Conservation (phyloP, 257 asterid species). For the Capsicum pubescens region DNA sequence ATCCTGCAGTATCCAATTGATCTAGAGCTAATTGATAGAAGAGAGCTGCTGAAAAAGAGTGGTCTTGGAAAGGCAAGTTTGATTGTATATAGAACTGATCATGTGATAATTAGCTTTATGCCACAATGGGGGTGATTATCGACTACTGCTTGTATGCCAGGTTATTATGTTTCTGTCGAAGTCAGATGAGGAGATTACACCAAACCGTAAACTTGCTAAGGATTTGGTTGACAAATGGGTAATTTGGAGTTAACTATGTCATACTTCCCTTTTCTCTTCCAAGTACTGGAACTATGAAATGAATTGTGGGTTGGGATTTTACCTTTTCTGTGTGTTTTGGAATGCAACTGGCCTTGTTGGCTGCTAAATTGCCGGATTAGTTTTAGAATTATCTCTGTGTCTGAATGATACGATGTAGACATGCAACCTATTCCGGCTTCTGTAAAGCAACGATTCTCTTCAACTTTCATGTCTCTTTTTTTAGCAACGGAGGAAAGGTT, state of each 20-base stretch:
- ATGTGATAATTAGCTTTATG: not conserved
- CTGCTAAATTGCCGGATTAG: not conserved
- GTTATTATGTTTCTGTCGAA: conserved; percentile 93
- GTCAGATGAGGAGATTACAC: conserved; percentile 90
- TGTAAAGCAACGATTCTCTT: too few species aligned
- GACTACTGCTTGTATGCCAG: conserved; percentile 48
- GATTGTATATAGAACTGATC: not conserved
- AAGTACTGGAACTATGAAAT: too few species aligned
- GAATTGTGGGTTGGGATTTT: not conserved
- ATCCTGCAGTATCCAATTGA: conserved; percentile 84
- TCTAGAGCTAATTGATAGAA: conserved; percentile 75
- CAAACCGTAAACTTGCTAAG: conserved; percentile 85
- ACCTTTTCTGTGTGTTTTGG: too few species aligned
- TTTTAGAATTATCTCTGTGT: not conserved
- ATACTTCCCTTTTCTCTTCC: not conserved
- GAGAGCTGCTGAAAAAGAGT: conserved; percentile 84
- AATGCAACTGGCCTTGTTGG: not conserved
- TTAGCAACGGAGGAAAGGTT: too few species aligned
- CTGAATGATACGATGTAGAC: not conserved
- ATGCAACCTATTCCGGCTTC: too few species aligned
- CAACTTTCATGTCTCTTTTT: too few species aligned
- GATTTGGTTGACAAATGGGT: conserved; percentile 99
- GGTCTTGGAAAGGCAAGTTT: conserved; percentile 84
- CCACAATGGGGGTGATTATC: not conserved
- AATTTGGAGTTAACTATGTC: conserved; percentile 31